A percentile compares a stretch with the other conserved stretches of the same genome.
Conservation (phyloP, 495 filamentous ascomycete genomes). For the Chaetomium cochliodes region DNA sequence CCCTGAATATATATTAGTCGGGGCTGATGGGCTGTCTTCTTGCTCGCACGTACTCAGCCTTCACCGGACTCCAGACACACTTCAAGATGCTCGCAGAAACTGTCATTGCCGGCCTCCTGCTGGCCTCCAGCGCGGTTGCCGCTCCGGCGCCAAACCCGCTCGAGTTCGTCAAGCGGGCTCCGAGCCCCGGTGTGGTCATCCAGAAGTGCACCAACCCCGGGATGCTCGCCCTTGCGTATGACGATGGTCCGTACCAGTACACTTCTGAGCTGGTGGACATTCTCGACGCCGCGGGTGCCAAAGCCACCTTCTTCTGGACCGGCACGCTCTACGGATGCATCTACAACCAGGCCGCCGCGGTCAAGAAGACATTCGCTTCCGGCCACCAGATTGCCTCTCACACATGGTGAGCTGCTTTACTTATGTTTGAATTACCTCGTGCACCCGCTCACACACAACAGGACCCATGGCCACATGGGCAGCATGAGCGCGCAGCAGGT, state of each 20-base stretch:
- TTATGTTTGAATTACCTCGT: no score
- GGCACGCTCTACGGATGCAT: constrained; percentile 60
- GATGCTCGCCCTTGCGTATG: constrained; percentile 58
- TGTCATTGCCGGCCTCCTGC: constrained; percentile 32
- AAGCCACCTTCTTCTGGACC: constrained; percentile 57
- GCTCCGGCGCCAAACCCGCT: constrained; percentile 37
- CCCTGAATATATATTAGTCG: neutral
- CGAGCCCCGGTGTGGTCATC: constrained; percentile 42
- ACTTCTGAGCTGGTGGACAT: constrained; percentile 65
- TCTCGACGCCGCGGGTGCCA: constrained; percentile 59
- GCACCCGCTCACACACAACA: constrained; percentile 13
- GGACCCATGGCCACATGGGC: constrained; percentile 49
- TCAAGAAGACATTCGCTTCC: constrained; percentile 50
- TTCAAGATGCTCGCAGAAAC: constrained; percentile 36
- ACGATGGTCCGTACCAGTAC: constrained; percentile 72
- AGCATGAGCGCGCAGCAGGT: constrained; percentile 42
- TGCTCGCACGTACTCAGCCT: neutral
- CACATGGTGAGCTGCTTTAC: constrained; percentile 41
- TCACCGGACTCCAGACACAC: neutral
- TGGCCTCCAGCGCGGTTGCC: constrained; percentile 32
- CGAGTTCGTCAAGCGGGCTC: constrained; percentile 40
- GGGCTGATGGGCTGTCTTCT: neutral
- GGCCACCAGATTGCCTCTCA: constrained; percentile 55
- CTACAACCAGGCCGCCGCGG: constrained; percentile 48
- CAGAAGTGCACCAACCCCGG: constrained; percentile 44